Percentiles rank a stretch among this genome's conserved stretches.
phyloP scores from a whole-genome alignment of 305 asterid genomes.

The Fraxinus velutina region DNA sequence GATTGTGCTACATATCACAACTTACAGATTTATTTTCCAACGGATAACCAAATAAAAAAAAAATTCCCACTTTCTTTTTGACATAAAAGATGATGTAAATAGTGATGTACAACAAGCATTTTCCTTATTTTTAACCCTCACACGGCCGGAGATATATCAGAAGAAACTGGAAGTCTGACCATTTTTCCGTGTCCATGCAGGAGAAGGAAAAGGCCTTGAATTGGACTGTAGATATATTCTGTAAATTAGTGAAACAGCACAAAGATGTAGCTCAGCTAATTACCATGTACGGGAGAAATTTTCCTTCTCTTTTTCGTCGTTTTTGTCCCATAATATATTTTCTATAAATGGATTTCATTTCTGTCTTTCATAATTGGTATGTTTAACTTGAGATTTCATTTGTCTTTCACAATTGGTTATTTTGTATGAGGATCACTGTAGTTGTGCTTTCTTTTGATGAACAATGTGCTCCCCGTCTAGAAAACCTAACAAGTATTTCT shows the following conservation, averaged over 20 bases:
- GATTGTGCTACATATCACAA: not conserved
- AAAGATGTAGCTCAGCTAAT: slow-evolving; percentile 80
- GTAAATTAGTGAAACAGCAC: slow-evolving; percentile 95
- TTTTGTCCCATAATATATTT: slow-evolving; percentile 1
- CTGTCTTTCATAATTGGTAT: too few species aligned
- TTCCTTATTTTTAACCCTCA: not conserved
- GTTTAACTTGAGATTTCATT: not conserved
- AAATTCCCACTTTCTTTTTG: too few species aligned
- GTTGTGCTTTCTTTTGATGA: slow-evolving; percentile 19
- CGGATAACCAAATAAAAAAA: too few species aligned
- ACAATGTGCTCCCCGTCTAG: slow-evolving; percentile 3
- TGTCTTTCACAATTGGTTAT: not conserved
- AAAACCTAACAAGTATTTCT: not conserved
- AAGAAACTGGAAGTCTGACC: not conserved
- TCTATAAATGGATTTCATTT: not conserved
- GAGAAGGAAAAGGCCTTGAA: slow-evolving; percentile 97
- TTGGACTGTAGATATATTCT: slow-evolving; percentile 85
- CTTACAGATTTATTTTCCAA: not conserved
- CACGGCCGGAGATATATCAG: not conserved
- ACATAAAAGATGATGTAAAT: too few species aligned
- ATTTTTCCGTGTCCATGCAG: slow-evolving; percentile 51
- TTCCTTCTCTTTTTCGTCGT: slow-evolving; percentile 20
- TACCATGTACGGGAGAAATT: slow-evolving; percentile 58
- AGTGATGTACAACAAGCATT: too few species aligned
- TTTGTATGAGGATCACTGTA: not conserved